phyloP scores from a whole-genome alignment of 2,329 filamentous ascomycete species.

The Aspergillus fijiensis region DNA sequence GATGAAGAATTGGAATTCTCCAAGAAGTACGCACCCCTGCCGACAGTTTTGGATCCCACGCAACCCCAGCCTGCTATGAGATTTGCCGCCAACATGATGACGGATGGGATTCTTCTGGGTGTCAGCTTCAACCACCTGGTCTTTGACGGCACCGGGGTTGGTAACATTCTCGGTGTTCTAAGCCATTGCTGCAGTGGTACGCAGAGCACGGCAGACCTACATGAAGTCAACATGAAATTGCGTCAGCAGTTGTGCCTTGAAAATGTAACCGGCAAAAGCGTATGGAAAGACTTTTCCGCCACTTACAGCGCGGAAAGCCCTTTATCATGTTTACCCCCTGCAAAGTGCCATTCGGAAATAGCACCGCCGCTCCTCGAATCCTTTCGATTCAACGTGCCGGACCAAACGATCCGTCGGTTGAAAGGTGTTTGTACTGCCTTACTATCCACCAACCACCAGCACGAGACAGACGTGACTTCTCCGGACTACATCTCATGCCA shows the following conservation, averaged over 20 bases:
- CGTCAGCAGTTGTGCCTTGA: background rate
- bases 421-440: background rate
- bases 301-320: background rate
- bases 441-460: background rate
- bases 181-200: background rate
- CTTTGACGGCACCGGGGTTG: slow-evolving; percentile 2
- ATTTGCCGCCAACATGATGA: slow-evolving; percentile 3
- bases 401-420: background rate
- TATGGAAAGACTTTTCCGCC: background rate
- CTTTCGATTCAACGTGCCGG: background rate
- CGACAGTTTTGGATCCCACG: background rate
- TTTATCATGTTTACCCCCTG: background rate
- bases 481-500: background rate
- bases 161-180: background rate
- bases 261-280: background rate
- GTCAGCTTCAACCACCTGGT: slow-evolving; percentile 2
- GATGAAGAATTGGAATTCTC: background rate
- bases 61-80: background rate
- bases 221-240: background rate
- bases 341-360: background rate
- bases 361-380: background rate
- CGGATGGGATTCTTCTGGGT: background rate
- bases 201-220: background rate
- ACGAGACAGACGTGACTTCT: background rate
- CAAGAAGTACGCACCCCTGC: background rate